Evolutionary conservation across 75 land plant genomes (phyloP).

Genomic region (Ceratopteris richardii): DNA sequence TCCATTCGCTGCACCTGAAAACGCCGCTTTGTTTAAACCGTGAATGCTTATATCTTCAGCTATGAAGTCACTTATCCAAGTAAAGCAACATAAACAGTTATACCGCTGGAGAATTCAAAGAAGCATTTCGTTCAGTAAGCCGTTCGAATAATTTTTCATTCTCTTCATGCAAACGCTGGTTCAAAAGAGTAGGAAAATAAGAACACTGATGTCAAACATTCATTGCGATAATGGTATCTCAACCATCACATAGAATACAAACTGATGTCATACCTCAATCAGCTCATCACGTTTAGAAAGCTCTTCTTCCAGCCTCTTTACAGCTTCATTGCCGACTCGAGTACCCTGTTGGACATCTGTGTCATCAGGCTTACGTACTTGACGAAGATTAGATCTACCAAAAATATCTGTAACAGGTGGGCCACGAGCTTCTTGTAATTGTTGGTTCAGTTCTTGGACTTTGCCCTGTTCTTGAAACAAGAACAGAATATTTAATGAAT

Average conservation of each 20-base stretch:
- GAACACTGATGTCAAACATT: too few species aligned
- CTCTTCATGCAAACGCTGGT: slow-evolving; percentile 91
- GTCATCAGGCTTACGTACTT: neutral
- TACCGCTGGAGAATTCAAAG: slow-evolving; percentile 47
- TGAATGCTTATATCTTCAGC: too few species aligned
- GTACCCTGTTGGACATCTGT: neutral
- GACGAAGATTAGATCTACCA: neutral
- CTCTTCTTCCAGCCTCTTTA: slow-evolving; percentile 88
- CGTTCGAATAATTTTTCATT: slow-evolving; percentile 94
- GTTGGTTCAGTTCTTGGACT: slow-evolving; percentile 43
- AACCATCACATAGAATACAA: neutral
- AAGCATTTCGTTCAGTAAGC: slow-evolving; percentile 59
- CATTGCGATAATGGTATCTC: neutral
- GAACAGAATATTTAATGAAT: neutral
- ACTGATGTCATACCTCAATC: slow-evolving; percentile 61
- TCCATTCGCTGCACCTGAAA: slow-evolving; percentile 41
- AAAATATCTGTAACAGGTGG: slow-evolving; percentile 10
- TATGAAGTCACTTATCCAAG: too few species aligned
- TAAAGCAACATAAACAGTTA: too few species aligned
- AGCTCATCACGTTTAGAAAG: slow-evolving; percentile 86
- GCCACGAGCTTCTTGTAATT: slow-evolving; percentile 40
- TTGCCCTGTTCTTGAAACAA: slow-evolving; percentile 43
- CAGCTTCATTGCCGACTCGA: slow-evolving; percentile 17
- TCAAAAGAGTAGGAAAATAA: neutral
- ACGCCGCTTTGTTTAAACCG: too few species aligned